phyloP scores from a whole-genome alignment of 805 yeast species.

The Nadsonia fulvescens region DNA sequence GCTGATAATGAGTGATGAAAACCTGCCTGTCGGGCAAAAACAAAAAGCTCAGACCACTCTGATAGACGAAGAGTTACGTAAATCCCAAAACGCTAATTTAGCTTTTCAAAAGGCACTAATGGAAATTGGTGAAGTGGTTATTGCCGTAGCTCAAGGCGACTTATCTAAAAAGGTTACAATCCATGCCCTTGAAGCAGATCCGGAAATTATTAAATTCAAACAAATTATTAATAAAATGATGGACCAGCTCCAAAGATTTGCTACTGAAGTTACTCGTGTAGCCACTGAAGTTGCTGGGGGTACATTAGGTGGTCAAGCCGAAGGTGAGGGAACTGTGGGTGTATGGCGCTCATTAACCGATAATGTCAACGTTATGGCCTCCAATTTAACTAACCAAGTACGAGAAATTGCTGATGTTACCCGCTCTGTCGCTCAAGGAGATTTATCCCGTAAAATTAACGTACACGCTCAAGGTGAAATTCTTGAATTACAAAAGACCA shows the following conservation, averaged over 20 bases:
- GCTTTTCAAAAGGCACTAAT: conserved; percentile 51
- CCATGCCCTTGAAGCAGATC: conserved; percentile 54
- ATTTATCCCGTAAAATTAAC: conserved; percentile 62
- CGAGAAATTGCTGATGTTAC: conserved; percentile 83
- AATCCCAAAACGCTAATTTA: conserved; percentile 36
- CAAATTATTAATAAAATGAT: conserved; percentile 75
- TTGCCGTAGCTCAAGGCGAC: conserved; percentile 81
- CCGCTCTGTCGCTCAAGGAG: conserved; percentile 77
- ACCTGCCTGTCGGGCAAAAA: no score
- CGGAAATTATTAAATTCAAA: conserved; percentile 65
- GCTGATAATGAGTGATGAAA: no score
- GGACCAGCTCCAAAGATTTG: conserved; percentile 70
- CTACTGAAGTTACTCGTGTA: conserved; percentile 64
- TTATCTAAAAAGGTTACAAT: conserved; percentile 63
- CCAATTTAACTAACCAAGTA: conserved; percentile 73
- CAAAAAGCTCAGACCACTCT: conserved; percentile 16
- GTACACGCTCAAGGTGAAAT: conserved; percentile 90
- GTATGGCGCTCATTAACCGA: conserved; percentile 78
- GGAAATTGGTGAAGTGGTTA: conserved; percentile 74
- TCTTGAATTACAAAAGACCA: conserved; percentile 66
- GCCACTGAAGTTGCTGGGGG: conserved; percentile 88
- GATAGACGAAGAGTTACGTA: conserved; percentile 21
- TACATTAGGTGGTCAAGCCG: conserved; percentile 77
- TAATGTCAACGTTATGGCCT: conserved; percentile 80
- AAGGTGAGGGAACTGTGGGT: conserved; percentile 69